A percentile compares a stretch with the other conserved stretches of the same genome.
Conservation (phyloP, 768 basidiomycete genomes). For the Mycena chlorophos region DNA sequence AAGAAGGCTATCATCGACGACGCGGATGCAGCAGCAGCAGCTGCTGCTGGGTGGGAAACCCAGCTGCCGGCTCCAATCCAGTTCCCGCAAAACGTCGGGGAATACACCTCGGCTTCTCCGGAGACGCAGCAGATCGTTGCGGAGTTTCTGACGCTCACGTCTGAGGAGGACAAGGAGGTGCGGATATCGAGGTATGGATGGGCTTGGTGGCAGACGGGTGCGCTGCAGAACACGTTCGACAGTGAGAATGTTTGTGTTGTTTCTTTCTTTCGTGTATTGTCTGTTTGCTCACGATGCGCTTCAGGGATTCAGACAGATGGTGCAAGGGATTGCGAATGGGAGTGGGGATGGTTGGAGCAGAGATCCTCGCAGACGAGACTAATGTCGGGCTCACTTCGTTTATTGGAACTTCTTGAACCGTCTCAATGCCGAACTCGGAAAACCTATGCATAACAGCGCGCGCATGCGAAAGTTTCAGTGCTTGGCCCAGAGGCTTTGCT, state of each 20-base stretch:
- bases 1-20: not conserved
- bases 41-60: not conserved
- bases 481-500: not conserved
- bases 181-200: not conserved
- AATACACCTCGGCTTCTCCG: not conserved
- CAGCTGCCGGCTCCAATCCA: not conserved
- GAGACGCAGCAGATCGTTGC: not conserved
- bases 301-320: not conserved
- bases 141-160: not conserved
- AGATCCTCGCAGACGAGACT: not conserved
- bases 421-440: not conserved
- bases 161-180: not conserved
- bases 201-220: not conserved
- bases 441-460: too few species aligned
- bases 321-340: not conserved
- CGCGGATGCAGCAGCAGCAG: not conserved
- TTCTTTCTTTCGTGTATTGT: not conserved
- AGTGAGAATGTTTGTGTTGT: not conserved
- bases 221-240: not conserved
- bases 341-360: not conserved
- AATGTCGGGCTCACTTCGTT: not conserved
- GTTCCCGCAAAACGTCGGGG: not conserved
- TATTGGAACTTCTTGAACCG: not conserved
- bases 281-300: not conserved
- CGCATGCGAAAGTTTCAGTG: too few species aligned